Base-by-base conservation (phyloP, 1,139 yeast species). In the Magnusiomyces suaveolens region DNA sequence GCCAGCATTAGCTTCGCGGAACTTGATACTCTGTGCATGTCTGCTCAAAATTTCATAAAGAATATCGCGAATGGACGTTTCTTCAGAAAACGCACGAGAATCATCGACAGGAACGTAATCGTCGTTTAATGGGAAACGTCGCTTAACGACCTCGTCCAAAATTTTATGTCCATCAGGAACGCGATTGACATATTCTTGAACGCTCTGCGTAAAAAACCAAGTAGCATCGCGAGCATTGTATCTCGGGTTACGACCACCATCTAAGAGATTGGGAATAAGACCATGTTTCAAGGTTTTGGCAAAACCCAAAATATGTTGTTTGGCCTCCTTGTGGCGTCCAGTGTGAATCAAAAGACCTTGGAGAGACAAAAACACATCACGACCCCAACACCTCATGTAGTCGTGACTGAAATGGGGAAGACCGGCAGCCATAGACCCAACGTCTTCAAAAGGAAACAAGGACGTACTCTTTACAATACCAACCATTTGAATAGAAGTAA, bases 331-430 rank as follows among this genome's bases (percentile, higher is more conserved):
- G 64, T 68, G 80, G 56, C 97, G 76, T 18, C 85, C 94, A 0
- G 96, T 79, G 1, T 85, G 83, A 44, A 90, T 71, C 58, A 89
- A 72, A 51, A 90, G 74, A 0, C 98, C 98, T 60, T 96, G 75
- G 55, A 86, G 76, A 0, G 96, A 79, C 55, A 92, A 84, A 66
- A 92, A 92, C 1, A 89, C 95, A 71, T 92, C 98, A 66, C 98
- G 79, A 33, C 98, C 98, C 98, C 98, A 92, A 67, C 97, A 88
- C 69, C 98, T 78, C 96, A 90, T 89, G 68, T 87, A 89, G 62
- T 84, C 88, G 56, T 78, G 79, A 65, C 94, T 83, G 69, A 92
- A 92, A 71, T 90, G 97, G 1, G 98, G 98, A 57, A 92, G 76
- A 0, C 97, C 98, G 1, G 98, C 98, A 18, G 97, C 96, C 79